phyloP scores from a whole-genome alignment of 2,329 filamentous ascomycete species.

The Hirsutella minnesotensis region DNA sequence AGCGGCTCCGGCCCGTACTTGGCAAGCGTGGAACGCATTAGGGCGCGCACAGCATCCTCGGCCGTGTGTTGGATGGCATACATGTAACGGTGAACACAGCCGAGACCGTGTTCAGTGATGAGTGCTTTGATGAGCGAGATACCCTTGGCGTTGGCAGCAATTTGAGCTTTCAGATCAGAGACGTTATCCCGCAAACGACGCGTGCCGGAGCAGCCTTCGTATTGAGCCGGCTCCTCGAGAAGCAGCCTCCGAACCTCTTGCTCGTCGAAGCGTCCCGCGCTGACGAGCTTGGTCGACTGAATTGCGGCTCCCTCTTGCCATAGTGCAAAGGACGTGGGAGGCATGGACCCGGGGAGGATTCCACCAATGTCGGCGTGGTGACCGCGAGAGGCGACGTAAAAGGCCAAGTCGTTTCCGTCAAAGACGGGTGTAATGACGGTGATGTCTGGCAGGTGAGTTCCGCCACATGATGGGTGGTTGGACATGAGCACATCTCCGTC shows the following conservation, averaged over 20 bases:
- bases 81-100: constrained; percentile 54
- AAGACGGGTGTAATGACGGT: constrained; percentile 24
- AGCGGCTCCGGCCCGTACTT: constrained; percentile 11
- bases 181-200: constrained; percentile 72
- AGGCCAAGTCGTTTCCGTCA: constrained; percentile 28
- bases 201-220: constrained; percentile 67
- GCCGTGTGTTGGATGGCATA: constrained; percentile 28
- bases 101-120: constrained; percentile 61
- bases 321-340: constrained; percentile 56
- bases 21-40: constrained; percentile 9
- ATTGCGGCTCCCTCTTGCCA: constrained; percentile 55
- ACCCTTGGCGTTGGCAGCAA: constrained; percentile 77
- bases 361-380: constrained; percentile 49
- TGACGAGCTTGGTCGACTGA: constrained; percentile 59
- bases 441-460: constrained; percentile 26
- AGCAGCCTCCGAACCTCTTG: constrained; percentile 60
- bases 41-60: constrained; percentile 52
- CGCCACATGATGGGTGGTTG: constrained; percentile 22
- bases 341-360: constrained; percentile 74
- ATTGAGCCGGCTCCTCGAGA: constrained; percentile 59
- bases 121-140: constrained; percentile 63
- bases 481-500: constrained; percentile 24
- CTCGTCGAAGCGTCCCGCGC: constrained; percentile 68
- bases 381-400: constrained; percentile 50
- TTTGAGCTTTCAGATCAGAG: constrained; percentile 77